These are phyloP conservation scores for Rostrohypoxylon terebratum DNA, from an alignment of 495 filamentous ascomycete species.

Conservation along the genomic window DNA sequence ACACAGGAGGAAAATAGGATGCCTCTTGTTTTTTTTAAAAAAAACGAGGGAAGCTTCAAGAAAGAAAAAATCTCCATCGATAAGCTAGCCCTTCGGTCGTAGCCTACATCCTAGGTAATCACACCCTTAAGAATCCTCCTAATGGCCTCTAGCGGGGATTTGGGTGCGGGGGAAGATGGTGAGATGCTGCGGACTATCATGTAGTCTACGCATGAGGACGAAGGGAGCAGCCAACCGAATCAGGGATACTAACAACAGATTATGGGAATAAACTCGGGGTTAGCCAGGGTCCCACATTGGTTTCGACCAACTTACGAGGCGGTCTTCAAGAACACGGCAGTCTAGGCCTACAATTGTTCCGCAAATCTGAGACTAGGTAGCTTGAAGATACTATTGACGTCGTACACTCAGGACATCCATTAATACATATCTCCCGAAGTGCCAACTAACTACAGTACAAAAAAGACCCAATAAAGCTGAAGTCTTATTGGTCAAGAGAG, in stretches of 20 bases:
- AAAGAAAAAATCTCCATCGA: neutral
- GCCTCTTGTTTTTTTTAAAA: conserved; percentile 11
- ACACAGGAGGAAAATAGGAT: neutral
- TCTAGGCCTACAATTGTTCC: neutral
- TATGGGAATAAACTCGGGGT: conserved; percentile 6
- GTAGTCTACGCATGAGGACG: neutral
- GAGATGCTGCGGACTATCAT: conserved; percentile 16
- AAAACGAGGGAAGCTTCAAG: neutral
- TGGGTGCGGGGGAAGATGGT: conserved; percentile 27
- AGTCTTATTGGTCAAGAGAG: no score
- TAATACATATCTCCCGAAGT: no score
- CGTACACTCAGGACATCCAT: no score
- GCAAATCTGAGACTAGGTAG: neutral
- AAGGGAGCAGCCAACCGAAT: conserved; percentile 1
- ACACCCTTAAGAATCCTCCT: conserved; percentile 24
- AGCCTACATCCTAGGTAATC: neutral
- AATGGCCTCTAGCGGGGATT: conserved; percentile 29
- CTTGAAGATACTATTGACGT: no score
- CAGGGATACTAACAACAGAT: neutral
- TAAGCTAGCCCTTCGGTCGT: conserved; percentile 2
- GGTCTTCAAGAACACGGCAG: neutral
- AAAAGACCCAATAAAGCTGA: no score
- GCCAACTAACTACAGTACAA: no score
- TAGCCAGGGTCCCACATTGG: conserved; percentile 7
- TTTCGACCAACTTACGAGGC: neutral